Evolutionary conservation across 2,329 filamentous ascomycete genomes (phyloP), one percentile per base, ranked within the genome.

Genomic region (Epichloe gansuensis): DNA sequence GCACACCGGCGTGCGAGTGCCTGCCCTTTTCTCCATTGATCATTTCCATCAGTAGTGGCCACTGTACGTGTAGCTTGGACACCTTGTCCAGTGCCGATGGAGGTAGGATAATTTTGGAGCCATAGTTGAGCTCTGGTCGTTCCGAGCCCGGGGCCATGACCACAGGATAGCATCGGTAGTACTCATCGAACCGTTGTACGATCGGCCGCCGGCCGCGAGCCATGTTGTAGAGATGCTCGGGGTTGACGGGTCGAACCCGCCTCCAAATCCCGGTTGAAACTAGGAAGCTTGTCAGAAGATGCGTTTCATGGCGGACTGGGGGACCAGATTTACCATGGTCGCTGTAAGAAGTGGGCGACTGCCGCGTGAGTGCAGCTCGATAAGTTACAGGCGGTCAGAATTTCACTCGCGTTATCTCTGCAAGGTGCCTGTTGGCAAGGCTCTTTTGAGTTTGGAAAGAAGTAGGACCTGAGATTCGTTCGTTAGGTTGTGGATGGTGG

Each of bases 91-190:
- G 80, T 5, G 93, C 91, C 38, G 90, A 95, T 0, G 93, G 87
- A n/a, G 93, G 93, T 57, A 98, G 83, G 66, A 98, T 88, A 62
- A 98, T 91, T 75, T 98, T 98, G 70, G 91, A 94, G 60, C 93
- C 93, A 66, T 93, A 91, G 75, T 97, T 97, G 56, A 95, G 83
- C 60, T 91, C 85, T 50, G 88, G 86, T 59, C 93, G 81, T 63
- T 96, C 91, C 39, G 88, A 82, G 3, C 91, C 91, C 12, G 91
- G 89, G 57, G 95, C 82, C 91, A 98, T 97, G 62, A 85, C 83
- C 62, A 96, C 80, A 44, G 93, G 93, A 65, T 97, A 98, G 75
- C 91, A 96, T 63, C 93, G 85, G 72, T 96, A 97, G 74, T 95
- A 97, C 70, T 98, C 93, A 69, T 98, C 91, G 73, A 98, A 98